Evolutionary conservation across 345 rosid species (phyloP), one percentile per base, ranked within the genome.

Genomic region (Hibiscus mutabilis): DNA sequence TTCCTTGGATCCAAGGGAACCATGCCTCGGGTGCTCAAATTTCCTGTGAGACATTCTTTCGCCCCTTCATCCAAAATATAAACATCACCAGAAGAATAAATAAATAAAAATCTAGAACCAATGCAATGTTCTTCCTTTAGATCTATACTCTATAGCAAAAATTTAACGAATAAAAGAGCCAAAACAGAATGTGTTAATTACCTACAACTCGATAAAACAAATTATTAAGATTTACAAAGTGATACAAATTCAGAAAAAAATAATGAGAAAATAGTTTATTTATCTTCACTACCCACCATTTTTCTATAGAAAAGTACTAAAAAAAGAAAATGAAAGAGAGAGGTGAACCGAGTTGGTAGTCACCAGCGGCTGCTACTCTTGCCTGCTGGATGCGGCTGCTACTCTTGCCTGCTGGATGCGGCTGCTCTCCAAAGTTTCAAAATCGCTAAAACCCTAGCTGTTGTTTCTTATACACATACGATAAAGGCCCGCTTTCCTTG

Each of bases 21-120:
- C 97, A 21, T 91, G 97, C 73, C 97, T 87, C 16, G 97, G 95
- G 81, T 89, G 97, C 87, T 91, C 97, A 85, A 91, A 91, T 86
- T 91, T 91, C 80, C 94, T 76, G 85, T 89, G 97, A 81, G 97
- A 91, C 97, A 91, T 91, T 67, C 74, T 80, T 75, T 77, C 66
- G 63, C 82, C 72, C 56, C 80, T 69, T 22, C 68, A 13, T 37
- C 12, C 42, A 8, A 65, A 53, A 46, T 10, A 29, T 13, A 19
- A 62, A n/a, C n/a, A n/a, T n/a, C n/a, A n/a, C n/a, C n/a, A n/a
- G n/a, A n/a, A n/a, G n/a, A n/a, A n/a, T n/a, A n/a, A n/a, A n/a
- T n/a, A 9, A 4, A 51, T 35, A 66, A 29, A 5, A 69, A 42
- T 16, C 31, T 16, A 51, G 42, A 37, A 46, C 19, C 12, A 35